phyloP scores from a whole-genome alignment of 2,329 filamentous ascomycete genomes.

The Aspergillus hiratsukae region DNA sequence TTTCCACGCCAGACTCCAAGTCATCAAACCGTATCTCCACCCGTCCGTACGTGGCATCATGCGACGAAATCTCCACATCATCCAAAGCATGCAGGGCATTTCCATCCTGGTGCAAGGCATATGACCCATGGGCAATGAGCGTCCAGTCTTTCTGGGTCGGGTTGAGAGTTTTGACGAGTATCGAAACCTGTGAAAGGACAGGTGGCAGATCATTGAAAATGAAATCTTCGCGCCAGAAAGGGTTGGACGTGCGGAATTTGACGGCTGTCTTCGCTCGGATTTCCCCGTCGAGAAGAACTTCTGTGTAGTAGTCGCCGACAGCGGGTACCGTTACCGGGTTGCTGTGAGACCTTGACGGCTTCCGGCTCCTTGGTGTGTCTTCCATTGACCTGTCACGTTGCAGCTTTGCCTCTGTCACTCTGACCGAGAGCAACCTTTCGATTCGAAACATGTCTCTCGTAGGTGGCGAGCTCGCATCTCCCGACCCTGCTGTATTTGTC shows the following conservation, averaged over 20 bases:
- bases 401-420: constrained; percentile 60
- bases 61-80: constrained; percentile 45
- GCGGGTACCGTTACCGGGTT: constrained; percentile 22
- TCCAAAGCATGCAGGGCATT: constrained; percentile 39
- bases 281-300: constrained; percentile 47
- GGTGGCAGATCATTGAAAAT: constrained; percentile 45
- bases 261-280: constrained; percentile 47
- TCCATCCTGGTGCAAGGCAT: constrained; percentile 38
- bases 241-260: constrained; percentile 42
- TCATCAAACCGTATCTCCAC: constrained; percentile 81
- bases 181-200: constrained; percentile 43
- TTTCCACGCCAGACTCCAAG: constrained; percentile 69
- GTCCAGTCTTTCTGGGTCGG: constrained; percentile 48
- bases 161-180: constrained; percentile 45
- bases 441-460: constrained; percentile 62
- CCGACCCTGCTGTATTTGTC: constrained; percentile 26
- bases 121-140: constrained; percentile 42
- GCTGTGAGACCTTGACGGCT: constrained; percentile 29
- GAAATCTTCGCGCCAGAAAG: constrained; percentile 50
- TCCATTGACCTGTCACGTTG: constrained; percentile 32
- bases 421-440: constrained; percentile 56
- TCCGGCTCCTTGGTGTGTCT: constrained; percentile 28
- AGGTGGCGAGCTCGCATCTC: constrained; percentile 27
- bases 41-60: constrained; percentile 46
- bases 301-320: constrained; percentile 44